phyloP scores from a whole-genome alignment of 2,329 filamentous ascomycete genomes.

The Colletotrichum sp. region DNA sequence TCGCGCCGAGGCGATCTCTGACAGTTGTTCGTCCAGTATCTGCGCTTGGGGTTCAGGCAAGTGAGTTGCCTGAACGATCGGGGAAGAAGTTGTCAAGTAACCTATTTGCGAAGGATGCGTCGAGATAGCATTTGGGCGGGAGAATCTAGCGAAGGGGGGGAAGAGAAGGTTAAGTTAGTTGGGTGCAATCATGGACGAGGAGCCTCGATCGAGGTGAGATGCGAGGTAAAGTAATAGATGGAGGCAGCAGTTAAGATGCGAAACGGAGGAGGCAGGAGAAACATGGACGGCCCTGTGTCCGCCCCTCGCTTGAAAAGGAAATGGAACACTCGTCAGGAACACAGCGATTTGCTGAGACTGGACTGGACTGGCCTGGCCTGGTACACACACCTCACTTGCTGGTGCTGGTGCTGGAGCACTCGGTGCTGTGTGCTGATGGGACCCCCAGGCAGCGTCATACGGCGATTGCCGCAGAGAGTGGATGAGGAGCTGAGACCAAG shows the following conservation, averaged over 20 bases:
- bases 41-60: constrained; percentile 51
- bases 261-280: constrained; percentile 20
- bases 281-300: background rate
- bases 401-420: background rate
- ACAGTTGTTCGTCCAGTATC: constrained; percentile 35
- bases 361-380: background rate
- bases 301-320: background rate
- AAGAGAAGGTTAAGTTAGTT: constrained; percentile 12
- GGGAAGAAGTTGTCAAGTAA: constrained; percentile 72
- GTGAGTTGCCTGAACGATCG: constrained; percentile 65
- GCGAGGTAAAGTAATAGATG: background rate
- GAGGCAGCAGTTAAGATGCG: background rate
- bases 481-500: constrained; percentile 16
- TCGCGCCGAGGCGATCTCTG: constrained; percentile 29
- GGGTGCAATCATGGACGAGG: background rate
- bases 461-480: constrained; percentile 18
- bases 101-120: constrained; percentile 70
- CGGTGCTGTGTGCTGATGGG: background rate
- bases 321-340: background rate
- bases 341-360: background rate
- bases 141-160: constrained; percentile 6
- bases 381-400: background rate
- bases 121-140: constrained; percentile 52
- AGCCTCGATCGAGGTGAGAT: background rate
- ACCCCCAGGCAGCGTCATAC: constrained; percentile 15